Conservation (phyloP, 2,329 filamentous ascomycete species). For the Sordariomycetes sp. region DNA sequence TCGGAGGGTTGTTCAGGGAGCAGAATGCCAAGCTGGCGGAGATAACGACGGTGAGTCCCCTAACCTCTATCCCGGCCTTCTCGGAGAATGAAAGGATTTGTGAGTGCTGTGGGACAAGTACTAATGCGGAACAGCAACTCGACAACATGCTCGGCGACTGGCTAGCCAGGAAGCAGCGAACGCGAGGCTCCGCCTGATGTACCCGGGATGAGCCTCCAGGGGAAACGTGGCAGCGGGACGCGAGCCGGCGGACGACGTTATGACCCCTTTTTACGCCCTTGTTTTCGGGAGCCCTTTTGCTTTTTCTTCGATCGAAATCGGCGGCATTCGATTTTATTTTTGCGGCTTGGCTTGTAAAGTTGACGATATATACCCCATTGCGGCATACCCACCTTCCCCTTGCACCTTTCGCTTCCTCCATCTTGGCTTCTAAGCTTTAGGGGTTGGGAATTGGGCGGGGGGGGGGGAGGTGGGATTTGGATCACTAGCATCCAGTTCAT, state of each 20-base stretch:
- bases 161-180: conserved; percentile 60
- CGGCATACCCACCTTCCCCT: neutral
- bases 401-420: neutral
- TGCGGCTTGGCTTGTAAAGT: neutral
- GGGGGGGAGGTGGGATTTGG: neutral
- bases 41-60: conserved; percentile 59
- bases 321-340: neutral
- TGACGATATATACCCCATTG: neutral
- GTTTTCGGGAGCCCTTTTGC: neutral
- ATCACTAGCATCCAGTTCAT: neutral
- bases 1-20: conserved; percentile 69
- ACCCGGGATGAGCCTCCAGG: neutral
- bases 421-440: neutral
- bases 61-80: neutral
- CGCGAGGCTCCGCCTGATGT: conserved; percentile 34
- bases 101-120: no score
- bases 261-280: neutral
- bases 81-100: no score
- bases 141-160: conserved; percentile 80
- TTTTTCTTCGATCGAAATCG: neutral
- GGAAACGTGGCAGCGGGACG: neutral
- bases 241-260: neutral
- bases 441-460: neutral
- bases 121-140: conserved; percentile 46
- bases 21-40: conserved; percentile 79